Conservation (phyloP, 2,329 filamentous ascomycete species). For the Talaromyces sp. region DNA sequence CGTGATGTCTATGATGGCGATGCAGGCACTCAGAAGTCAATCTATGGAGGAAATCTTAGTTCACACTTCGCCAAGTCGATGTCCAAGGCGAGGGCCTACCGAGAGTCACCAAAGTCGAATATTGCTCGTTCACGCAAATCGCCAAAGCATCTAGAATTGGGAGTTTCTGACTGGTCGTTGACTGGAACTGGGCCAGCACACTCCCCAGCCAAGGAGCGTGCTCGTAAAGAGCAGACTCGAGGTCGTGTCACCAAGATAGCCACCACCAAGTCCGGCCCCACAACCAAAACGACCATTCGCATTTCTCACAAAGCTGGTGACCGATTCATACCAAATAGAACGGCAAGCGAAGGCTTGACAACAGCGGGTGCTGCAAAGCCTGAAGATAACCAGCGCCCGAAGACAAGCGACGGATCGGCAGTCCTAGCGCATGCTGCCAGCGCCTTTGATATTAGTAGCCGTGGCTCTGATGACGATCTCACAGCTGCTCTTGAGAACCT, state of each 20-base stretch:
- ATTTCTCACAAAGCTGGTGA: constrained; percentile 69
- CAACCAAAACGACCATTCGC: constrained; percentile 69
- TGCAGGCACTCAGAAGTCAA: constrained; percentile 61
- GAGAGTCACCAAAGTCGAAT: constrained; percentile 94
- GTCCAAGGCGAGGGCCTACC: constrained; percentile 53
- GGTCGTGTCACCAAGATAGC: constrained; percentile 54
- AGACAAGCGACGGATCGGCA: constrained; percentile 69
- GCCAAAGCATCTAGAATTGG: constrained; percentile 82
- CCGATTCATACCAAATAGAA: constrained; percentile 93
- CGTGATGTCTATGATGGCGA: constrained; percentile 55
- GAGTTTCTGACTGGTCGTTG: constrained; percentile 87
- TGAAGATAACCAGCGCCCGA: constrained; percentile 71
- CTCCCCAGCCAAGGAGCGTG: constrained; percentile 60
- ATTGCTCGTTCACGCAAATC: constrained; percentile 66
- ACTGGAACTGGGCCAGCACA: constrained; percentile 70
- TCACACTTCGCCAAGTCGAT: constrained; percentile 70
- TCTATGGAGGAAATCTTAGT: constrained; percentile 75
- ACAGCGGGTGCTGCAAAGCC: constrained; percentile 81
- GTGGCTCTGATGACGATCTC: constrained; percentile 66
- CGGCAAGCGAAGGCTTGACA: constrained; percentile 80
- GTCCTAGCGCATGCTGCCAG: constrained; percentile 71
- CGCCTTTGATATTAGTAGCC: constrained; percentile 60
- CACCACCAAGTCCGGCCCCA: constrained; percentile 9
- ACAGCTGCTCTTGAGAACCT: constrained; percentile 75
- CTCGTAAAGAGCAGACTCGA: constrained; percentile 50